Conservation (phyloP, 2,329 filamentous ascomycete species). For the Exophiala spinifera region DNA sequence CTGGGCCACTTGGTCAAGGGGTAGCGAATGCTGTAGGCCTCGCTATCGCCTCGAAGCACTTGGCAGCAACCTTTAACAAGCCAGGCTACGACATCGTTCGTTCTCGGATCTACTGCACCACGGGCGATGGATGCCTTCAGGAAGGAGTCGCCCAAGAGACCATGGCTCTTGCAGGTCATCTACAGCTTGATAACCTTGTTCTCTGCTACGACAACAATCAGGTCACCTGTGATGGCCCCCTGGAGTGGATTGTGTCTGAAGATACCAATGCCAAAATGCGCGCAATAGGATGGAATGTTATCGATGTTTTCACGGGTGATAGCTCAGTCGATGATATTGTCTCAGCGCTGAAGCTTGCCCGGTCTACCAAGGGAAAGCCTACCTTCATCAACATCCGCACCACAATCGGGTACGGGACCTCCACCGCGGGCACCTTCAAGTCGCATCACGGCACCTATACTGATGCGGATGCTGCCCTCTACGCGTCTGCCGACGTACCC, state of each 20-base stretch:
- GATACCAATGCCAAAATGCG: conserved; percentile 58
- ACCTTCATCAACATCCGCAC: conserved; percentile 59
- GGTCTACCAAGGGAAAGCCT: conserved; percentile 47
- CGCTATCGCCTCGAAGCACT: conserved; percentile 56
- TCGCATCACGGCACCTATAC: conserved; percentile 25
- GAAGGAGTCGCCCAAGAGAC: conserved; percentile 59
- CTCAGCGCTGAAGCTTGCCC: conserved; percentile 47
- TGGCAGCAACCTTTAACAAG: conserved; percentile 52
- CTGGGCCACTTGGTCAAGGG: conserved; percentile 56
- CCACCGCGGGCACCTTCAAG: conserved; percentile 36
- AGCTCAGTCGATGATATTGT: conserved; percentile 50
- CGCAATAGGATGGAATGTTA: conserved; percentile 54
- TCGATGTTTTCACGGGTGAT: conserved; percentile 53
- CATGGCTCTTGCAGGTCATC: conserved; percentile 55
- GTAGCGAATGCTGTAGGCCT: conserved; percentile 60
- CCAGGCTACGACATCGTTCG: conserved; percentile 47
- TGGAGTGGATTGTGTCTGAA: conserved; percentile 55
- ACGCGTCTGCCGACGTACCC: not conserved
- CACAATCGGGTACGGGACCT: conserved; percentile 54
- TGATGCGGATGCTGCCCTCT: conserved; percentile 11
- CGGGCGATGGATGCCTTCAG: conserved; percentile 58
- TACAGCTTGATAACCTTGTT: conserved; percentile 54
- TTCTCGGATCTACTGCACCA: conserved; percentile 54
- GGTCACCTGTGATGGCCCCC: conserved; percentile 57
- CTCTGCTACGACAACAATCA: conserved; percentile 62